Evolutionary conservation across 116 monocot species (phyloP).

Genomic region (Papilionanthe hybrid): DNA sequence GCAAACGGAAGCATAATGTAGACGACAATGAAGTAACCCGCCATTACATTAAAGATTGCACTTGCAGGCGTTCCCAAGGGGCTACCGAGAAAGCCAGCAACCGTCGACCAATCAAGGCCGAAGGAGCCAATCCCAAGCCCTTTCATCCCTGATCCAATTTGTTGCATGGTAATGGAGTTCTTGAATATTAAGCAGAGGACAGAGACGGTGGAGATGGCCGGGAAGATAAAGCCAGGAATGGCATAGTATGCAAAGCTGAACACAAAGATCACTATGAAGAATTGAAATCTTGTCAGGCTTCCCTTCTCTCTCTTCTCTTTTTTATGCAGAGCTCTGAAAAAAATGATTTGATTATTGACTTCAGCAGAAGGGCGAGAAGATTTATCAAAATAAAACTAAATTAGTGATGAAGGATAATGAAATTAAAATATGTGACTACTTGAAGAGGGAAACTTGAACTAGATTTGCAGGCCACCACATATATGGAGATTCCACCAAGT

Average conservation of each 20-base stretch:
- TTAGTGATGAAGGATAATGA: background rate
- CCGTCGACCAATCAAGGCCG: conserved; percentile 22
- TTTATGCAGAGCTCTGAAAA: conserved; percentile 24
- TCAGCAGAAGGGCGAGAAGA: background rate
- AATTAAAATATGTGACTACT: background rate
- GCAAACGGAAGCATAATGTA: conserved; percentile 20
- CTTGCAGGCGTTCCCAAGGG: conserved; percentile 15
- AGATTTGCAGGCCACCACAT: conserved; percentile 37
- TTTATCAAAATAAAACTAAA: background rate
- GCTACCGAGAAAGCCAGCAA: conserved; percentile 5
- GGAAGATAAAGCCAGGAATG: conserved; percentile 23
- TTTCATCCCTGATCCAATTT: conserved; percentile 22
- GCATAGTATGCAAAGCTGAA: conserved; percentile 29
- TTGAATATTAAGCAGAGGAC: conserved; percentile 26
- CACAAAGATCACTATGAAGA: conserved; percentile 14
- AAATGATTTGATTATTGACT: background rate
- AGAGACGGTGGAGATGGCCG: conserved; percentile 19
- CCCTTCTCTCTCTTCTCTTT: conserved; percentile 20
- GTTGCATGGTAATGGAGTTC: conserved; percentile 25
- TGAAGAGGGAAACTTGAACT: conserved; percentile 14
- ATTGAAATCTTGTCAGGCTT: conserved; percentile 19
- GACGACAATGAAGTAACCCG: conserved; percentile 7
- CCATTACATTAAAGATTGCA: conserved; percentile 19
- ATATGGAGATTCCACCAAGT: conserved; percentile 32
- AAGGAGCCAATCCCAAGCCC: conserved; percentile 35